These are phyloP conservation scores for Neoboletus magnificus DNA, from an alignment of 768 basidiomycete genomes.

Conservation along the genomic window DNA sequence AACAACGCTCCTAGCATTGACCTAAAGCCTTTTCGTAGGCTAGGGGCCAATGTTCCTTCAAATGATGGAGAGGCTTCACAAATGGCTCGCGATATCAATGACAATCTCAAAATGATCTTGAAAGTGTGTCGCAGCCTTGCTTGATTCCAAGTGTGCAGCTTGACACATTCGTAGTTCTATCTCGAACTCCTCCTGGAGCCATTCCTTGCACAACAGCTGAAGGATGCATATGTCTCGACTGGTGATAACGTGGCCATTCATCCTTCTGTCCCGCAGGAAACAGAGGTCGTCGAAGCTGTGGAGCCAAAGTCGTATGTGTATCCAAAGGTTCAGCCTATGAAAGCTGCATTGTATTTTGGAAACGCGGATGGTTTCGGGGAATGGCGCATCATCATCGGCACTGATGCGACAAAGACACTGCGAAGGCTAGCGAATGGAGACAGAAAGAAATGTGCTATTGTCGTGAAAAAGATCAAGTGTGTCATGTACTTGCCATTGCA, in stretches of 20 bases:
- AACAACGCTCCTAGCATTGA: slow-evolving; percentile 21
- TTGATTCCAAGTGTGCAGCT: background rate
- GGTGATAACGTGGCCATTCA: background rate
- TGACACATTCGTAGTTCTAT: slow-evolving; percentile 23
- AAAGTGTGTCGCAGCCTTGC: slow-evolving; percentile 18
- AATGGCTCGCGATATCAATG: slow-evolving; percentile 16
- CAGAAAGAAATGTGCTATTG: slow-evolving; percentile 45
- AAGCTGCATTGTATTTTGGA: slow-evolving; percentile 58
- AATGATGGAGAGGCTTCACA: slow-evolving; percentile 16
- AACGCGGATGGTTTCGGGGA: slow-evolving; percentile 58
- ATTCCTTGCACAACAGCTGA: slow-evolving; percentile 7
- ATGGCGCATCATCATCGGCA: slow-evolving; percentile 59
- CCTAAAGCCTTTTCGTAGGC: slow-evolving; percentile 26
- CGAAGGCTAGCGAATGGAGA: slow-evolving; percentile 46
- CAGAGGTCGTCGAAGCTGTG: background rate
- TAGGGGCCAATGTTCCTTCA: slow-evolving; percentile 29
- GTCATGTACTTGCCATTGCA: slow-evolving; percentile 6
- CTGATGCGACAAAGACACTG: slow-evolving; percentile 46
- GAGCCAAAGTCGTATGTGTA: slow-evolving; percentile 22
- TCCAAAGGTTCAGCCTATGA: slow-evolving; percentile 54
- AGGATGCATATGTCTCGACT: slow-evolving; percentile 7
- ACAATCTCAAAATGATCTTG: slow-evolving; percentile 26
- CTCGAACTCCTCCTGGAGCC: slow-evolving; percentile 20
- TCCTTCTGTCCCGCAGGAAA: background rate
- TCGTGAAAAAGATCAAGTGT: slow-evolving; percentile 68